Percentiles rank a stretch among this genome's conserved stretches.
phyloP scores from a whole-genome alignment of 352 stramenopile species.

The Pythium aristosporum region DNA sequence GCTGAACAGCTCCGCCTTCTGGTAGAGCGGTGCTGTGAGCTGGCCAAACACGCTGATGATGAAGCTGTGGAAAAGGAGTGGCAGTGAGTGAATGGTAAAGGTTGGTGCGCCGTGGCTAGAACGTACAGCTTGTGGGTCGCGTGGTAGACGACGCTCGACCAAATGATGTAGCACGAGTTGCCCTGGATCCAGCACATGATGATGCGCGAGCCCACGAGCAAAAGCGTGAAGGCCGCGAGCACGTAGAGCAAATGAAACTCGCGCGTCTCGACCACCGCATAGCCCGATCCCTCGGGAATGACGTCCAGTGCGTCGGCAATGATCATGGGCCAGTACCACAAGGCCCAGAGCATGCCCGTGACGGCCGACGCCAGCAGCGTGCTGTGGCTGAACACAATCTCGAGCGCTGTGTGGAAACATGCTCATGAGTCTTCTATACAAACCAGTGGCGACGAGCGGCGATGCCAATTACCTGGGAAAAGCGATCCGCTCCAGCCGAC shows the following conservation, averaged over 20 bases:
- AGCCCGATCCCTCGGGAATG: constrained; percentile 70
- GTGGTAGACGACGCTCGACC: constrained; percentile 86
- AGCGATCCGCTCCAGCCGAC: constrained; percentile 86
- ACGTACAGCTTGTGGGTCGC: constrained; percentile 85
- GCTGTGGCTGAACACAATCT: constrained; percentile 87
- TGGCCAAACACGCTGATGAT: constrained; percentile 88
- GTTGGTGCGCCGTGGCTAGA: not conserved
- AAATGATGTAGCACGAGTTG: constrained; percentile 88
- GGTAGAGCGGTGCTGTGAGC: constrained; percentile 77
- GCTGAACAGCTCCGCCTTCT: constrained; percentile 79
- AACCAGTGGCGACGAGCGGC: not conserved
- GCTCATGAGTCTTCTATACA: not conserved
- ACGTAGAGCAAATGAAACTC: constrained; percentile 83
- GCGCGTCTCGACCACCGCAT: constrained; percentile 71
- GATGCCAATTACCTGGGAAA: constrained; percentile 59
- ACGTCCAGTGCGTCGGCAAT: constrained; percentile 80
- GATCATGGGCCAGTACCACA: constrained; percentile 90
- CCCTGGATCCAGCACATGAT: constrained; percentile 92
- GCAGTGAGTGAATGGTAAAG: not conserved
- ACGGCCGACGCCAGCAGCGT: constrained; percentile 85
- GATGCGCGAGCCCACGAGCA: constrained; percentile 82
- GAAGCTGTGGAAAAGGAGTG: constrained; percentile 40
- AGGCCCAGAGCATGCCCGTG: constrained; percentile 79
- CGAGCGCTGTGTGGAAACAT: constrained; percentile 49
- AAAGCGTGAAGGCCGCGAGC: constrained; percentile 70